These are phyloP conservation scores for Conticribra guillardii DNA, from an alignment of 108 stramenopile species.

Conservation along the genomic window DNA sequence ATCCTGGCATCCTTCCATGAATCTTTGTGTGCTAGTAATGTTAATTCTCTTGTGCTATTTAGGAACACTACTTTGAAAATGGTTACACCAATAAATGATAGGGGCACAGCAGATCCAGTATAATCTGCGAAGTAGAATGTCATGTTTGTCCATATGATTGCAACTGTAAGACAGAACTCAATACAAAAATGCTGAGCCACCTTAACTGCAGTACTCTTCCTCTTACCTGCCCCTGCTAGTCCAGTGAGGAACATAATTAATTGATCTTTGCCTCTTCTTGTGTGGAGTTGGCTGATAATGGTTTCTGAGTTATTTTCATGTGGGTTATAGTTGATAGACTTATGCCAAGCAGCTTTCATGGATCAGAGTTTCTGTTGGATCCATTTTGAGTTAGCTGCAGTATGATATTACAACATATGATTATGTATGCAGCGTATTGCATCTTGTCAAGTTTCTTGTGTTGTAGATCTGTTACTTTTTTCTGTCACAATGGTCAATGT, in stretches of 20 bases:
- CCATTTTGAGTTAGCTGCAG: no score
- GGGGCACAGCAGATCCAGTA: conserved; percentile 22
- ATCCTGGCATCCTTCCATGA: conserved; percentile 26
- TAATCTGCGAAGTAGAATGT: conserved; percentile 31
- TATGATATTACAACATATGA: no score
- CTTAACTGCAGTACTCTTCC: conserved; percentile 15
- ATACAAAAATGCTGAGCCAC: conserved; percentile 28
- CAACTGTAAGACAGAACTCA: conserved; percentile 19
- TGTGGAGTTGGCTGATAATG: background rate
- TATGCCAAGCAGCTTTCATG: no score
- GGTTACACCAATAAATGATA: conserved; percentile 12
- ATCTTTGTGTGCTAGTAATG: background rate
- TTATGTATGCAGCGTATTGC: no score
- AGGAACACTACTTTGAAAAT: conserved; percentile 7
- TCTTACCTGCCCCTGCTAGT: conserved; percentile 21
- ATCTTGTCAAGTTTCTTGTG: no score
- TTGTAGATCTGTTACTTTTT: no score
- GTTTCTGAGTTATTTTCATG: no score
- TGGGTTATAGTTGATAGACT: no score
- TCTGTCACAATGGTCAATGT: no score
- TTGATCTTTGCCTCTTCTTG: conserved; percentile 16
- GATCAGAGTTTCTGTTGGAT: no score
- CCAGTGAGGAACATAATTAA: conserved; percentile 32
- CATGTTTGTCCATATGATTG: conserved; percentile 11
- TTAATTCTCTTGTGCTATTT: background rate